Evolutionary conservation across 306 rosid species (phyloP).

Genomic region (Acacia confusa): DNA sequence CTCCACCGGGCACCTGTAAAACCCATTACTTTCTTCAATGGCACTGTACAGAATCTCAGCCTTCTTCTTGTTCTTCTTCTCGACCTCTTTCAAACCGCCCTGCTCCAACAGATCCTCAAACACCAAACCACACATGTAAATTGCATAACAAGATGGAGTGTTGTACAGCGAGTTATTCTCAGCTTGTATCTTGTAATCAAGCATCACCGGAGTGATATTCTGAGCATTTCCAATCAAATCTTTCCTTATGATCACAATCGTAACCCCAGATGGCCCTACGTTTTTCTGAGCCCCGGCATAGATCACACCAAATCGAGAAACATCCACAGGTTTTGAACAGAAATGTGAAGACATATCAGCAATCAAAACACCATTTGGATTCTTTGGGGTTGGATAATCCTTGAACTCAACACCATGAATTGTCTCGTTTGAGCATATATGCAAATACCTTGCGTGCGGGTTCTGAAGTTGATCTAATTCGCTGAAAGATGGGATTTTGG

Average conservation of each 20-base stretch:
- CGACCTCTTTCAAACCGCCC: constrained; percentile 86
- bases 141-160: constrained; percentile 88
- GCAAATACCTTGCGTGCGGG: constrained; percentile 65
- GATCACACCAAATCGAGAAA: constrained; percentile 76
- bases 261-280: constrained; percentile 93
- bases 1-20: constrained; percentile 84
- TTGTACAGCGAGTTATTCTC: constrained; percentile 93
- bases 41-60: constrained; percentile 69
- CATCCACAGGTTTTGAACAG: constrained; percentile 90
- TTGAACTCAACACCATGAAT: constrained; percentile 96
- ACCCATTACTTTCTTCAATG: constrained; percentile 78
- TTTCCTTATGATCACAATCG: constrained; percentile 79
- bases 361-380: constrained; percentile 46
- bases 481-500: constrained; percentile 64
- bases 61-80: constrained; percentile 82
- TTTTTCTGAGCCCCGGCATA: constrained; percentile 98
- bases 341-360: constrained; percentile 98
- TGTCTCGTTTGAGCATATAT: constrained; percentile 85
- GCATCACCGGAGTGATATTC: constrained; percentile 76
- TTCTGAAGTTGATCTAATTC: constrained; percentile 51
- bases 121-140: constrained; percentile 93
- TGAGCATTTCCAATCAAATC: constrained; percentile 83
- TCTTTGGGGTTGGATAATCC: constrained; percentile 62
- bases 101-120: constrained; percentile 85
- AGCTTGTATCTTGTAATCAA: constrained; percentile 82